Evolutionary conservation across 371 early-diverging fungal genomes (phyloP).

Genomic region (Rhizopus microsporus): DNA sequence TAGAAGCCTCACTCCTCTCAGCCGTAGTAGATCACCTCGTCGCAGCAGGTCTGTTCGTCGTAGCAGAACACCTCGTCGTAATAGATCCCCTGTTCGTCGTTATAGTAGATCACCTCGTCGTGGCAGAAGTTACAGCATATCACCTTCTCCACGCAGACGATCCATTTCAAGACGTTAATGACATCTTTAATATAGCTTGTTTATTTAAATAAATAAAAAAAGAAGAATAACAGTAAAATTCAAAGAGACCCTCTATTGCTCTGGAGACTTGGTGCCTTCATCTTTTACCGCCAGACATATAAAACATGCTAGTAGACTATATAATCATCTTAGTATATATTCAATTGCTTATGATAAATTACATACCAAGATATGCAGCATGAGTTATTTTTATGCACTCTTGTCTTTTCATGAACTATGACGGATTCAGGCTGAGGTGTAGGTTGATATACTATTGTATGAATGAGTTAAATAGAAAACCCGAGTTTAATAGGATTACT

Average conservation of each 20-base stretch:
- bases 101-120: slow-evolving; percentile 24
- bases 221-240: background rate
- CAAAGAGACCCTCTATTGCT: background rate
- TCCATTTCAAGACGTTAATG: slow-evolving; percentile 4
- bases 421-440: slow-evolving; percentile 3
- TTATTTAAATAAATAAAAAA: background rate
- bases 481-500: background rate
- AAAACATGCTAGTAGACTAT: background rate
- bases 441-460: background rate
- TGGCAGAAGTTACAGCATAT: slow-evolving; percentile 12
- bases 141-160: slow-evolving; percentile 11
- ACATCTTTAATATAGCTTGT: background rate
- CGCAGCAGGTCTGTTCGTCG: slow-evolving; percentile 21
- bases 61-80: slow-evolving; percentile 9
- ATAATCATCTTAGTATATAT: background rate
- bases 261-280: background rate
- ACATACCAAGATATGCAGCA: background rate
- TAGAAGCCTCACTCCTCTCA: slow-evolving; percentile 27
- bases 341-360: background rate
- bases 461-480: background rate
- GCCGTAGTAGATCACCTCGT: slow-evolving; percentile 20
- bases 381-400: slow-evolving; percentile 3
- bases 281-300: background rate
- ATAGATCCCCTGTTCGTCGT: slow-evolving; percentile 13
- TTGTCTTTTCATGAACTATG: background rate